Evolutionary conservation across 2,329 filamentous ascomycete species (phyloP).

Genomic region (Colletotrichum chrysophilum): DNA sequence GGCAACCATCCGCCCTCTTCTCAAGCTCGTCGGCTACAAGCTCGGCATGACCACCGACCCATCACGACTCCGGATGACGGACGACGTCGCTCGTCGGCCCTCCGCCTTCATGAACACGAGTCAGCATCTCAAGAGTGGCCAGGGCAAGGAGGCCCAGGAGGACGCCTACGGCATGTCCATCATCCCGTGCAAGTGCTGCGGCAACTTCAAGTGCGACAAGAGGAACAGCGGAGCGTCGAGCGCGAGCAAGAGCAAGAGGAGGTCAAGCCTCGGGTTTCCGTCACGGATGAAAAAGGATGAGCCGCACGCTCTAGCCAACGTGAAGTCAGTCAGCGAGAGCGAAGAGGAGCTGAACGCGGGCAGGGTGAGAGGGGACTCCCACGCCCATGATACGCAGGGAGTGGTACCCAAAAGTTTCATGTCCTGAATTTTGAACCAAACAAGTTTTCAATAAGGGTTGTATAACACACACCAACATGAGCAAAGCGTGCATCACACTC

Average conservation of each 20-base stretch:
- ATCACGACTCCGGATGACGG: not conserved
- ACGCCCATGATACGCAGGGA: not conserved
- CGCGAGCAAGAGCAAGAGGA: not conserved
- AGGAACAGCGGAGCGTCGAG: not conserved
- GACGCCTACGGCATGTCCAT: not conserved
- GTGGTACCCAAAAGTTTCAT: not conserved
- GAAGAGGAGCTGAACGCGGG: slow-evolving; percentile 7
- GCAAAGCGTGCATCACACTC: not conserved
- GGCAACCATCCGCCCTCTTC: slow-evolving; percentile 51
- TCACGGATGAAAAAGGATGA: not conserved
- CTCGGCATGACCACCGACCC: slow-evolving; percentile 29
- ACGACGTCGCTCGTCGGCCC: not conserved
- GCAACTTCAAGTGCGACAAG: not conserved
- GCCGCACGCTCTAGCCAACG: not conserved
- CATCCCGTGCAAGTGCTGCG: not conserved
- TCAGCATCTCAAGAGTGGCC: not conserved
- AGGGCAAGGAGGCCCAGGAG: not conserved
- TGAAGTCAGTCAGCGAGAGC: not conserved
- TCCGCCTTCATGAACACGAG: not conserved
- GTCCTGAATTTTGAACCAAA: not conserved
- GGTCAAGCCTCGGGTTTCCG: not conserved
- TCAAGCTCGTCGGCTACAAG: slow-evolving; percentile 36
- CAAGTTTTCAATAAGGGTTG: not conserved
- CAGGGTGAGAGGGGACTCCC: not conserved
- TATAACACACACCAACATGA: not conserved